Evolutionary conservation across 1,139 yeast genomes (phyloP).

Genomic region (Suhomyces atakaporum): DNA sequence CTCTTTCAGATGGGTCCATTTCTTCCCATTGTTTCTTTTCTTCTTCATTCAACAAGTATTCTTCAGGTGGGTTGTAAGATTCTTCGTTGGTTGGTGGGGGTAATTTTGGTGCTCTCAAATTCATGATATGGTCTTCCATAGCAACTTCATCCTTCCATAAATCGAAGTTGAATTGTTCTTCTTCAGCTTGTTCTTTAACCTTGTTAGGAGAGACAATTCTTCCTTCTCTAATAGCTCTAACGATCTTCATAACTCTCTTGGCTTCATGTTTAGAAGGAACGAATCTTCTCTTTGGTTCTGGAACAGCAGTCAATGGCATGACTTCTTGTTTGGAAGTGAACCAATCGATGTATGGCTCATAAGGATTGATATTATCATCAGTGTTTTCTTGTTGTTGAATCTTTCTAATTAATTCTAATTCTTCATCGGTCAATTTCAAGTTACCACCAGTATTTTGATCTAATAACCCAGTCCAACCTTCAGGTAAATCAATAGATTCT

Average conservation of each 20-base stretch:
- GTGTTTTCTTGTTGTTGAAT: conserved; percentile 85
- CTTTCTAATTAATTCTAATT: conserved; percentile 82
- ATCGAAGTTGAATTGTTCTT: conserved; percentile 61
- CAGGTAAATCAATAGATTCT: conserved; percentile 90
- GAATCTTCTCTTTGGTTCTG: conserved; percentile 96
- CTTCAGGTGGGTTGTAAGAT: conserved; percentile 96
- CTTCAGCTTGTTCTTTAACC: conserved; percentile 52
- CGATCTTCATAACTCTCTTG: conserved; percentile 93
- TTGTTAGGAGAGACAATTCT: conserved; percentile 77
- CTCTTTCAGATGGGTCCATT: conserved; percentile 76
- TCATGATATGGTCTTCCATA: conserved; percentile 74
- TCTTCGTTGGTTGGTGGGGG: conserved; percentile 97
- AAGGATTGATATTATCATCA: conserved; percentile 79
- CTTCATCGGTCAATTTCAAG: conserved; percentile 84
- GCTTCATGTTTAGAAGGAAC: conserved; percentile 98
- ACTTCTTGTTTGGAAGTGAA: conserved; percentile 80
- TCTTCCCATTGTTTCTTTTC: conserved; percentile 75
- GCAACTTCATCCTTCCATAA: conserved; percentile 79
- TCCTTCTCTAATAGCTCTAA: conserved; percentile 94
- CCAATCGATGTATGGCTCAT: conserved; percentile 95
- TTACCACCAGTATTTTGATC: conserved; percentile 91
- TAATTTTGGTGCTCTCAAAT: conserved; percentile 88
- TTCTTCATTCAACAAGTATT: conserved; percentile 78
- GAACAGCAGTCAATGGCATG: conserved; percentile 92
- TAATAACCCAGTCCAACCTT: conserved; percentile 97